Evolutionary conservation across 75 land plant genomes (phyloP).

Genomic region (Picea sitchensis): DNA sequence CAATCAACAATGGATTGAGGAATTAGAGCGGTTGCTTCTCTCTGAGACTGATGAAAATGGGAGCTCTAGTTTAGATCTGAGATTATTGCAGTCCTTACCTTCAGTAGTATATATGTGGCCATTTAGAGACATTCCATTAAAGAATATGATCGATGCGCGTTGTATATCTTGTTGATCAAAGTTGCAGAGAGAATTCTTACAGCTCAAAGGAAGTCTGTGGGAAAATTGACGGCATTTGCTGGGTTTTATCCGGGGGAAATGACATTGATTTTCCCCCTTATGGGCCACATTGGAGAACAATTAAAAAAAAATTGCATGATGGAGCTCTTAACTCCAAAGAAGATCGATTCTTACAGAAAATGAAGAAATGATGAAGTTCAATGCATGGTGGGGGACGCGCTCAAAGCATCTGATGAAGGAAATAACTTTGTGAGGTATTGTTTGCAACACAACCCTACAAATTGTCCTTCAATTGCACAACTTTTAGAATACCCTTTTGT

Average conservation of each 20-base stretch:
- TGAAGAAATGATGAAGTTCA: constrained; percentile 18
- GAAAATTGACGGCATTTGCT: no score
- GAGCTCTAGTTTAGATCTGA: constrained; percentile 20
- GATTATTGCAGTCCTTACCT: constrained; percentile 79
- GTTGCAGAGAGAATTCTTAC: no score
- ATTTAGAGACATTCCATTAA: constrained; percentile 34
- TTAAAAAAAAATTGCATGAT: constrained; percentile 12
- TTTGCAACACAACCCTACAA: no score
- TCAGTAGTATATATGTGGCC: constrained; percentile 84
- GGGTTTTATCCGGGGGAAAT: constrained; percentile 11
- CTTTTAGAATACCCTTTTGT: no score
- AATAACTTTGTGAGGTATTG: no score
- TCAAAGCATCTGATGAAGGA: neutral
- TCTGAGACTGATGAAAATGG: constrained; percentile 36
- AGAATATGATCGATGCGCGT: no score
- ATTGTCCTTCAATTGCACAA: no score
- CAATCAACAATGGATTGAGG: constrained; percentile 74
- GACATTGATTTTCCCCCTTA: constrained; percentile 24
- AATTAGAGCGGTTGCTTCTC: constrained; percentile 76
- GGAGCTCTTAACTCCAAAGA: constrained; percentile 22
- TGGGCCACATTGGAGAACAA: constrained; percentile 24
- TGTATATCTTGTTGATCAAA: no score
- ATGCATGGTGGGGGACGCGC: constrained; percentile 13
- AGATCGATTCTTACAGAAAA: constrained; percentile 23
- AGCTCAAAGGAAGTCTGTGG: no score